These are phyloP conservation scores for Linnemannia schmuckeri DNA, from an alignment of 192 early-diverging fungal genomes.

Conservation along the genomic window DNA sequence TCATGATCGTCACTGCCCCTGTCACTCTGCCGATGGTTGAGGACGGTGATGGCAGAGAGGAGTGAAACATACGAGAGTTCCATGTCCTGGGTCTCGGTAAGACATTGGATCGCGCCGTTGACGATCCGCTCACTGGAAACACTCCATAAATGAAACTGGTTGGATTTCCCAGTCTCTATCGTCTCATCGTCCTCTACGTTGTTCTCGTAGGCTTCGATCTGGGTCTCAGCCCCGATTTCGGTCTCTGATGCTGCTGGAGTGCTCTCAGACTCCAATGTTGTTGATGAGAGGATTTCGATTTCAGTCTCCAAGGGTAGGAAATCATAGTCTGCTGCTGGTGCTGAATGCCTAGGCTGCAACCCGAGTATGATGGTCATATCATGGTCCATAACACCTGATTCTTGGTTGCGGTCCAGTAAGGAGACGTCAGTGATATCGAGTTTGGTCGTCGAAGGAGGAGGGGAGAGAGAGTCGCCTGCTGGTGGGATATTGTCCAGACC, in stretches of 20 bases:
- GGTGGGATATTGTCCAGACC: background rate
- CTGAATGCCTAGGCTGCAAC: background rate
- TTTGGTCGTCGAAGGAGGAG: background rate
- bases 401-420: background rate
- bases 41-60: conserved; percentile 28
- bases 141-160: background rate
- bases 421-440: background rate
- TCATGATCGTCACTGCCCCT: background rate
- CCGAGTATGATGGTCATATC: background rate
- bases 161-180: background rate
- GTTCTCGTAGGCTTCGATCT: background rate
- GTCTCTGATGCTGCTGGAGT: background rate
- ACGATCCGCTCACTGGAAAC: background rate
- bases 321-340: background rate
- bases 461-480: background rate
- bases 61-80: conserved; percentile 35
- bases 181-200: background rate
- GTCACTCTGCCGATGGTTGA: background rate
- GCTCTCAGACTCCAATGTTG: background rate
- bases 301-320: background rate
- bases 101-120: conserved; percentile 20
- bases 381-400: background rate
- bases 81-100: conserved; percentile 26
- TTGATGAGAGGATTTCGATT: background rate
- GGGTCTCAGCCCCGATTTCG: background rate